These are phyloP conservation scores for Halenospora varia DNA, from an alignment of 495 filamentous ascomycete genomes.

Conservation along the genomic window DNA sequence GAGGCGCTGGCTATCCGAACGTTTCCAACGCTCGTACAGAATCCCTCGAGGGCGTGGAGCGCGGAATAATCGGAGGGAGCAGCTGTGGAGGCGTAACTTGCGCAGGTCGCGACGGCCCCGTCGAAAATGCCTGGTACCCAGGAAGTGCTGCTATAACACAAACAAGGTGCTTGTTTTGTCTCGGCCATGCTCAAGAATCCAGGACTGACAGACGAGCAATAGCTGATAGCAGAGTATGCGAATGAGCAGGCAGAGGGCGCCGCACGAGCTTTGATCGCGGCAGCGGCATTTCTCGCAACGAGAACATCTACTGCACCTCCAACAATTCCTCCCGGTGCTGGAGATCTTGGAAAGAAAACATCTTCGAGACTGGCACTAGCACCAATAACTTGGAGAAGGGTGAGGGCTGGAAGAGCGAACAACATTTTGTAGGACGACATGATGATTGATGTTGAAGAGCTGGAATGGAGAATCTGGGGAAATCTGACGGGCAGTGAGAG, in stretches of 20 bases:
- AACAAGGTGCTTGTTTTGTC: constrained; percentile 1
- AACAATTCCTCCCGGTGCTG: not conserved
- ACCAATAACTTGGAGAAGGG: not conserved
- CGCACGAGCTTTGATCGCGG: not conserved
- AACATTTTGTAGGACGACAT: not conserved
- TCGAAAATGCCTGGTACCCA: constrained; percentile 15
- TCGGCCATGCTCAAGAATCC: not conserved
- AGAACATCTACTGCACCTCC: not conserved
- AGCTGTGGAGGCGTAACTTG: not conserved
- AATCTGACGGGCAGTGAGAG: not conserved
- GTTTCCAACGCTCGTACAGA: constrained; percentile 5
- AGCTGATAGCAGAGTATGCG: not conserved
- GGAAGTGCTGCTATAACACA: constrained; percentile 6
- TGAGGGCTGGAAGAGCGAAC: not conserved
- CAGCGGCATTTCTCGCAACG: not conserved
- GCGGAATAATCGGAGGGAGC: not conserved
- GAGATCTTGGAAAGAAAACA: not conserved
- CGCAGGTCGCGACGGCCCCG: constrained; percentile 2
- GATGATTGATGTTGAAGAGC: not conserved
- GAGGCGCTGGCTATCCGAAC: not conserved
- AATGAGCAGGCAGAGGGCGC: not conserved
- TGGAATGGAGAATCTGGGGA: not conserved
- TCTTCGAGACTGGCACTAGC: not conserved
- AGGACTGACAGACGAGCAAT: not conserved
- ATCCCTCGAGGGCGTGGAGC: not conserved